Evolutionary conservation across 176 grass and related monocot species (phyloP).

Genomic region (Carex cristatella): DNA sequence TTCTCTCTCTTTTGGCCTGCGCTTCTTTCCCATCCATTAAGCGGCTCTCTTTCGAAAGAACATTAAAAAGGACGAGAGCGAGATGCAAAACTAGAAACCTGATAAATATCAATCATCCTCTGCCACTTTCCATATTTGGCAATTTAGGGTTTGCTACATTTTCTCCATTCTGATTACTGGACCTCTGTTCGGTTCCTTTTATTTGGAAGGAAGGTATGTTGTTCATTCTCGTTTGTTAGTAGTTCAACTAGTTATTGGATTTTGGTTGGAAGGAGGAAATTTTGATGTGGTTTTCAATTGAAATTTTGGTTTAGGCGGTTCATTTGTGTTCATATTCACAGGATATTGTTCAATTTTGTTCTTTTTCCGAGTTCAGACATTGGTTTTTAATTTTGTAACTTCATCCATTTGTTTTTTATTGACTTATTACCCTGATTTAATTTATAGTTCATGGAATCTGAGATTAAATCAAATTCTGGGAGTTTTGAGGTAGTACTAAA

Average conservation of each 20-base stretch:
- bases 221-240: not conserved
- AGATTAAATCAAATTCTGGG: not conserved
- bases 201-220: constrained; percentile 11
- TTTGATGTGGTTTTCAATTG: constrained; percentile 10
- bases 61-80: not conserved
- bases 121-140: constrained; percentile 54
- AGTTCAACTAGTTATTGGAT: not conserved
- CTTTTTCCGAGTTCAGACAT: not conserved
- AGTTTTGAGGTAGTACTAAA: not conserved
- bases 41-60: not conserved
- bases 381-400: not conserved
- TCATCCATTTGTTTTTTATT: not conserved
- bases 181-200: not conserved
- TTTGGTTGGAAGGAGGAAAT: not conserved
- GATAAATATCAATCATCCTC: constrained; percentile 30
- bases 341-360: not conserved
- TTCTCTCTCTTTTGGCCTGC: constrained; percentile 1
- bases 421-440: not conserved
- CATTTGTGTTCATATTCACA: not conserved
- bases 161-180: not conserved
- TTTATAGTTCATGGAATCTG: not conserved
- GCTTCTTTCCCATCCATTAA: not conserved
- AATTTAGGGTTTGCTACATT: constrained; percentile 28
- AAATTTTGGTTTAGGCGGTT: not conserved
- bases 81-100: constrained; percentile 5